These are phyloP conservation scores for Plectosphaerella cucumerina DNA, from an alignment of 2,329 filamentous ascomycete species.

Conservation along the genomic window DNA sequence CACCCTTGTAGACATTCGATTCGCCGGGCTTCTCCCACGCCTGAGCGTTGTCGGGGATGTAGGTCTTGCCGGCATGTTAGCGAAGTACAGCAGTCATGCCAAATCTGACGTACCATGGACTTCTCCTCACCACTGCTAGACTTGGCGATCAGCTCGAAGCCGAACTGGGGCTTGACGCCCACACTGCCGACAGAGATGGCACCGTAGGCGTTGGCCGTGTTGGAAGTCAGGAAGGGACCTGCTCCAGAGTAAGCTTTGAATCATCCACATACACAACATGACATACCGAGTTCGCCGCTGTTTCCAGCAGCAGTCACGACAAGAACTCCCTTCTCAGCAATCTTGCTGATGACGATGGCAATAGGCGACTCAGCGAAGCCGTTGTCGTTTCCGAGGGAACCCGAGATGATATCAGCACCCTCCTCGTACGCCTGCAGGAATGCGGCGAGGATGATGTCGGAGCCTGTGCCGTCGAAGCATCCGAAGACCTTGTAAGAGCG, in stretches of 20 bases:
- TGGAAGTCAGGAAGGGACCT: slow-evolving; percentile 7
- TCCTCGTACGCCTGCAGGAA: slow-evolving; percentile 38
- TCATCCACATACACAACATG: too few relatives aligned
- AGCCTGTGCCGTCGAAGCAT: slow-evolving; percentile 25
- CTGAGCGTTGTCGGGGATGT: not conserved
- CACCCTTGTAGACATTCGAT: not conserved
- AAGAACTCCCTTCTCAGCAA: slow-evolving; percentile 74
- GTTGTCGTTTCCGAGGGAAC: not conserved
- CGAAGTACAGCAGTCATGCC: too few relatives aligned
- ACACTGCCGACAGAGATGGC: slow-evolving; percentile 5
- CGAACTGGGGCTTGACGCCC: not conserved
- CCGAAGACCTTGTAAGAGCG: slow-evolving; percentile 33
- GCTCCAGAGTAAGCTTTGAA: not conserved
- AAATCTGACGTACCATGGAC: not conserved
- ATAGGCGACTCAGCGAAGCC: not conserved
- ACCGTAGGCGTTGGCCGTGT: slow-evolving; percentile 2
- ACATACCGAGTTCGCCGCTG: slow-evolving; percentile 21
- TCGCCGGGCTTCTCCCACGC: slow-evolving; percentile 3
- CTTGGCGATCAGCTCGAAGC: slow-evolving; percentile 1
- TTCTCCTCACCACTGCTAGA: slow-evolving; percentile 5
- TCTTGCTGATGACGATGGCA: slow-evolving; percentile 50
- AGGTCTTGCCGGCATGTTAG: not conserved
- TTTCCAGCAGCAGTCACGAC: slow-evolving; percentile 42
- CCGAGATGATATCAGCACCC: slow-evolving; percentile 27
- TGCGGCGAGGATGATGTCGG: slow-evolving; percentile 35